Percentiles rank a stretch among this genome's conserved stretches.
Conservation (phyloP, 805 yeast species). For the Cyberlindnera maritima region DNA sequence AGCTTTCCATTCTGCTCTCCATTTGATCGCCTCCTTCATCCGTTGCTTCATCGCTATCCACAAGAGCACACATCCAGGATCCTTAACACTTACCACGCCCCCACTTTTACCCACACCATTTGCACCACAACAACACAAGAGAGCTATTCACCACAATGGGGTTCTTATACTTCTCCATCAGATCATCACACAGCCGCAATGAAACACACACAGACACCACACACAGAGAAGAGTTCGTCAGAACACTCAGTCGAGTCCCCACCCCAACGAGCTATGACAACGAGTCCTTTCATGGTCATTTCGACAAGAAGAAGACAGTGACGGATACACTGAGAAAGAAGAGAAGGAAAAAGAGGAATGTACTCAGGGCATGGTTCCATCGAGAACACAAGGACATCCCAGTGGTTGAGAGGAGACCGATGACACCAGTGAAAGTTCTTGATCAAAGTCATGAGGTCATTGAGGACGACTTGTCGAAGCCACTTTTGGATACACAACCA, state of each 20-base stretch:
- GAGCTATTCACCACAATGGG: neutral
- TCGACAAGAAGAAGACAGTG: neutral
- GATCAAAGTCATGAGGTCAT: too few relatives aligned
- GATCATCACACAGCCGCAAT: neutral
- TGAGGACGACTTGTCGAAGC: too few relatives aligned
- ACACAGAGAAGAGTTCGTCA: neutral
- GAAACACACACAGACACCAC: neutral
- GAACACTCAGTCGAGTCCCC: neutral
- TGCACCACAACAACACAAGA: too few relatives aligned
- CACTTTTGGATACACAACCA: too few relatives aligned
- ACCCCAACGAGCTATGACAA: neutral
- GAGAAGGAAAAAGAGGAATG: neutral
- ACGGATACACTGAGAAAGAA: neutral
- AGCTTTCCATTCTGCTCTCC: too few relatives aligned
- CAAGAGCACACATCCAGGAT: neutral
- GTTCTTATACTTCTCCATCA: neutral
- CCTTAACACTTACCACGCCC: too few relatives aligned
- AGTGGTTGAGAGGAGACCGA: neutral
- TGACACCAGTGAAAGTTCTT: neutral
- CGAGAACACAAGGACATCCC: neutral
- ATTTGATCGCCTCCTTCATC: too few relatives aligned
- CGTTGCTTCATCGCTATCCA: neutral
- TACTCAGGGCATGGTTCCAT: slow-evolving; percentile 1
- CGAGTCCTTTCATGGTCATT: neutral
- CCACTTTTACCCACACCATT: neutral